These are phyloP conservation scores for Curvularia verruculosa DNA, from an alignment of 2,329 filamentous ascomycete genomes.

Conservation along the genomic window DNA sequence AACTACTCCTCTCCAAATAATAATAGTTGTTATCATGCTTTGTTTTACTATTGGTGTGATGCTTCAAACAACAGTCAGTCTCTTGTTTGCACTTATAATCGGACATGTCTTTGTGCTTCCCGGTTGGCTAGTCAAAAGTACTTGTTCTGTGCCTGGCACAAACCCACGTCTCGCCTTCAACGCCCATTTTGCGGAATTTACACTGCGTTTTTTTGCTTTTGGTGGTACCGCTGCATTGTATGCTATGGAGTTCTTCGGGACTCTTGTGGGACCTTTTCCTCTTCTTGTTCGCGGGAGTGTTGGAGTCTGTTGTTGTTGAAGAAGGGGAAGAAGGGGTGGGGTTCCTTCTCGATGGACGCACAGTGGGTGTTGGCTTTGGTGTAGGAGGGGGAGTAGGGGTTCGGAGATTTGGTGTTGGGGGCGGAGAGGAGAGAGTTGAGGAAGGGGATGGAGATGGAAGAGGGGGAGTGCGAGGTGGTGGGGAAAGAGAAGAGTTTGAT, in stretches of 20 bases:
- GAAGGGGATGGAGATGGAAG: background rate
- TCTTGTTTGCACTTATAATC: too few species aligned
- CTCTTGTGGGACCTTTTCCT: background rate
- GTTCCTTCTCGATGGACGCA: background rate
- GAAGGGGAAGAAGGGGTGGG: background rate
- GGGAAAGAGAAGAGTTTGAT: background rate
- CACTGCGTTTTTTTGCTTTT: background rate
- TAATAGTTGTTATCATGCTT: too few species aligned
- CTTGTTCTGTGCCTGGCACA: slow-evolving; percentile 4
- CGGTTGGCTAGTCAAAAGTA: too few species aligned
- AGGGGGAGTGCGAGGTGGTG: background rate
- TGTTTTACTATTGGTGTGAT: too few species aligned
- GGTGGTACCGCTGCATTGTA: background rate
- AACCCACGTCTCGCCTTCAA: background rate
- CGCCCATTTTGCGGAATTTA: background rate
- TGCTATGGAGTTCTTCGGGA: too few species aligned
- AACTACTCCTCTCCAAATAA: too few species aligned
- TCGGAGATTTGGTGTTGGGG: background rate
- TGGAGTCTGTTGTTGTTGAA: too few species aligned
- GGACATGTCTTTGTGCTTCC: too few species aligned
- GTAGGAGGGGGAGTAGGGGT: too few species aligned
- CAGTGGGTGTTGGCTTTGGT: background rate
- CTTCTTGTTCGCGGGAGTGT: too few species aligned
- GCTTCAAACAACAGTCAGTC: too few species aligned
- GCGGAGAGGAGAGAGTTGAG: background rate